Conservation (phyloP, 148 eudicot species). For the Oxyria digyna region DNA sequence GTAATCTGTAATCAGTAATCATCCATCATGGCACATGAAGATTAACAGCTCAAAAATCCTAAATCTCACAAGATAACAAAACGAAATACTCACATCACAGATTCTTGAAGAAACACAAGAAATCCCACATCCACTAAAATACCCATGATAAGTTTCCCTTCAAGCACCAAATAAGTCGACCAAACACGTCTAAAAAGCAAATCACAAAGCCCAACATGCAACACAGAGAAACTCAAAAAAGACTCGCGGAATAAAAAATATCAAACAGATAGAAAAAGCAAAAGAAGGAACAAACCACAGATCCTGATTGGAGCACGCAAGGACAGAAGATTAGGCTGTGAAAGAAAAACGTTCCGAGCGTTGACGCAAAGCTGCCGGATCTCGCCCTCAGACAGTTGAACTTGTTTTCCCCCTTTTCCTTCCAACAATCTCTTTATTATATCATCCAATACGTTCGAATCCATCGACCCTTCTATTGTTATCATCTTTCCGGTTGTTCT, state of each 20-base stretch:
- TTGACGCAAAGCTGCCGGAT: constrained; percentile 69
- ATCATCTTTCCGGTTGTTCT: constrained; percentile 32
- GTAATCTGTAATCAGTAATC: no score
- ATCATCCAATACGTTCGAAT: constrained; percentile 40
- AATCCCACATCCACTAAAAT: not conserved
- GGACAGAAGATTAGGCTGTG: constrained; percentile 50
- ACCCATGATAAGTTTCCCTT: not conserved
- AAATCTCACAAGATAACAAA: not conserved
- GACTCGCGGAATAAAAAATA: no score
- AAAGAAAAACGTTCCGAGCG: constrained; percentile 57
- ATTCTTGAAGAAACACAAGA: not conserved
- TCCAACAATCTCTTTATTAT: constrained; percentile 53
- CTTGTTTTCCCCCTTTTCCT: constrained; percentile 56
- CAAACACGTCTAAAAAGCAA: not conserved
- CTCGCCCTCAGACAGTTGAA: constrained; percentile 53
- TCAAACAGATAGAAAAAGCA: no score
- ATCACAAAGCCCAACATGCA: not conserved
- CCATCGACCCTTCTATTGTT: constrained; percentile 81
- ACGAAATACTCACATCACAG: not conserved
- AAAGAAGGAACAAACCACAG: constrained; percentile 30
- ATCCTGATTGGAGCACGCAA: constrained; percentile 51
- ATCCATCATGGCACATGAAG: not conserved
- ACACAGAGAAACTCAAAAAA: not conserved
- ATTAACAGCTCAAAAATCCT: not conserved
- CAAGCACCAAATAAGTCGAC: not conserved